phyloP scores from a whole-genome alignment of 768 basidiomycete species.

The Rhodotorula graminis region DNA sequence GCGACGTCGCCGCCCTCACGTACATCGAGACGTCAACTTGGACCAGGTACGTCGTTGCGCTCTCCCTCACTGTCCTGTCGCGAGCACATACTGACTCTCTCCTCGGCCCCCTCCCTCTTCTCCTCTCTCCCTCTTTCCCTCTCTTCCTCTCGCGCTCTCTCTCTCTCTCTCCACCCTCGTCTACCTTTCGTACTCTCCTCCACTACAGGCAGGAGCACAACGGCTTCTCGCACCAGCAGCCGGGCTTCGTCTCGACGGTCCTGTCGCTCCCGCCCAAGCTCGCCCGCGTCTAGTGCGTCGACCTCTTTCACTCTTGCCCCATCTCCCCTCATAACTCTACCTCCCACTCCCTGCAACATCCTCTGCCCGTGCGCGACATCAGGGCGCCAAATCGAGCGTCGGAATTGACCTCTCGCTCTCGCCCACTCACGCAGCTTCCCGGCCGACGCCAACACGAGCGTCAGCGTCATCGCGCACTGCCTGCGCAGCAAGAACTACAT shows the following conservation, averaged over 20 bases:
- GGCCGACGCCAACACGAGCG: slow-evolving; percentile 82
- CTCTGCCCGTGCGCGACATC: too few species aligned
- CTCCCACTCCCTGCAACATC: too few species aligned
- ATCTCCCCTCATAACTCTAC: too few species aligned
- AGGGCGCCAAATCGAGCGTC: too few species aligned
- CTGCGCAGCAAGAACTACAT: slow-evolving; percentile 72
- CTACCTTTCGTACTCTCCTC: too few species aligned
- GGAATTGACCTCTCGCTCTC: background rate
- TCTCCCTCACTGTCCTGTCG: slow-evolving; percentile 73
- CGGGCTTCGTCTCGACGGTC: slow-evolving; percentile 79
- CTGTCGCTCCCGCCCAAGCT: slow-evolving; percentile 66
- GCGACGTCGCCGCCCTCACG: slow-evolving; percentile 66
- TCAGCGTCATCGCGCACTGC: slow-evolving; percentile 78
- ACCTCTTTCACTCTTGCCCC: too few species aligned
- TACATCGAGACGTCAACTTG: slow-evolving; percentile 79
- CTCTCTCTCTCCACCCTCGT: too few species aligned
- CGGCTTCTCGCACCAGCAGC: slow-evolving; percentile 76
- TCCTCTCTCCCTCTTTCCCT: too few species aligned
- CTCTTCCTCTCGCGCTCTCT: too few species aligned
- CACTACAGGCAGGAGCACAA: slow-evolving; percentile 56
- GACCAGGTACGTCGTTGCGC: slow-evolving; percentile 58
- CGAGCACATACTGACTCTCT: too few species aligned
- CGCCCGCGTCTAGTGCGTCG: slow-evolving; percentile 60
- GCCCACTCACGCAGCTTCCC: slow-evolving; percentile 27
- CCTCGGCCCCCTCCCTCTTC: too few species aligned